Percentiles rank a stretch among this genome's conserved stretches.
These are phyloP conservation scores for Pascua guehoae DNA, from an alignment of 1,284 basidiomycete genomes.

Conservation along the genomic window DNA sequence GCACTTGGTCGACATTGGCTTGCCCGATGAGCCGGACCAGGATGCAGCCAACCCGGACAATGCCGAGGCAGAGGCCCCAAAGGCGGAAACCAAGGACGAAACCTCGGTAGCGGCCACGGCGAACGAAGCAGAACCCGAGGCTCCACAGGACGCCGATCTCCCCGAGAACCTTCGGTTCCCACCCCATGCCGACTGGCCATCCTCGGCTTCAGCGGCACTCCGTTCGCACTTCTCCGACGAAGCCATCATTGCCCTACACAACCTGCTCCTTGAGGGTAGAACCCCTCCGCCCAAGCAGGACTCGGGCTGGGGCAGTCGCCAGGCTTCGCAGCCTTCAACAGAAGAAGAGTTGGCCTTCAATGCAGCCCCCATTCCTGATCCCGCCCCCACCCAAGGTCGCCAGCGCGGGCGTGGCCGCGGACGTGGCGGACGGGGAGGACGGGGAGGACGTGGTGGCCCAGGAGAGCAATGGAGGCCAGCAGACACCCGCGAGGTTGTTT, in stretches of 20 bases:
- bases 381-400: constrained; percentile 18
- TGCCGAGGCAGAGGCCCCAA: too few species aligned
- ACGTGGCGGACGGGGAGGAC: constrained; percentile 17
- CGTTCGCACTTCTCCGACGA: constrained; percentile 62
- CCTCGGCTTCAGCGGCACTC: constrained; percentile 58
- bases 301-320: constrained; percentile 52
- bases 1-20: constrained; percentile 67
- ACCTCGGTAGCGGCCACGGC: too few species aligned
- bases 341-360: constrained; percentile 38
- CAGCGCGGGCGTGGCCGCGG: constrained; percentile 18
- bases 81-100: too few species aligned
- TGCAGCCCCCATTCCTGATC: constrained; percentile 12
- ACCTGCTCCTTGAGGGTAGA: constrained; percentile 71
- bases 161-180: constrained; percentile 30
- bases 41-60: neutral
- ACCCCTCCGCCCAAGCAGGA: constrained; percentile 58
- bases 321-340: constrained; percentile 11
- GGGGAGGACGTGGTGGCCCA: constrained; percentile 16
- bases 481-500: constrained; percentile 70
- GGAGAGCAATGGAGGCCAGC: constrained; percentile 31
- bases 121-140: neutral
- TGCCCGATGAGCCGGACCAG: constrained; percentile 54
- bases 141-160: constrained; percentile 8
- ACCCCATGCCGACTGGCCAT: constrained; percentile 60
- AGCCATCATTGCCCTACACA: constrained; percentile 62